phyloP scores from a whole-genome alignment of 2,329 filamentous ascomycete species.

The Pseudogymnoascus sp. region DNA sequence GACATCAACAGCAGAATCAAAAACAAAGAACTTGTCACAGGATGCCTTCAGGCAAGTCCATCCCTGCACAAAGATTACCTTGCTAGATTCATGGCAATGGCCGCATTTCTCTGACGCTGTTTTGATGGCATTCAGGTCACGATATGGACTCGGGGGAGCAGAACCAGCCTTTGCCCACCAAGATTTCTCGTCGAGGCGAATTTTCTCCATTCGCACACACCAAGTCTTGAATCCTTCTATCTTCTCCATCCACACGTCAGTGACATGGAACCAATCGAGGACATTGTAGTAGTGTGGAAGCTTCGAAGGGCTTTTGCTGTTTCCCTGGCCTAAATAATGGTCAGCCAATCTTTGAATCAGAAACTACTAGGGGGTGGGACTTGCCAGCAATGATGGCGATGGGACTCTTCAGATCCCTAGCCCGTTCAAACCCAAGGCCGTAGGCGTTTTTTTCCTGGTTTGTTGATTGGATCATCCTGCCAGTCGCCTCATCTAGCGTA shows the following conservation, averaged over 20 bases:
- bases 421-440: slow-evolving; percentile 37
- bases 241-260: slow-evolving; percentile 60
- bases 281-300: slow-evolving; percentile 55
- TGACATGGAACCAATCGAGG: slow-evolving; percentile 61
- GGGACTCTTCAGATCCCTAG: slow-evolving; percentile 38
- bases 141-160: slow-evolving; percentile 26
- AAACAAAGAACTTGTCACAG: slow-evolving; percentile 45
- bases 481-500: slow-evolving; percentile 36
- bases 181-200: slow-evolving; percentile 41
- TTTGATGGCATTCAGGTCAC: slow-evolving; percentile 15
- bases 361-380: slow-evolving; percentile 12
- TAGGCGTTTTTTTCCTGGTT: slow-evolving; percentile 36
- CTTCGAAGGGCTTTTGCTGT: slow-evolving; percentile 38
- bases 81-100: slow-evolving; percentile 33
- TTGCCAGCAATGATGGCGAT: slow-evolving; percentile 49
- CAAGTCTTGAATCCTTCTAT: slow-evolving; percentile 30
- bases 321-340: slow-evolving; percentile 39
- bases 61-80: slow-evolving; percentile 35
- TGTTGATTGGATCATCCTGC: slow-evolving; percentile 35
- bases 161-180: slow-evolving; percentile 48
- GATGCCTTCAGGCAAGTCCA: slow-evolving; percentile 50
- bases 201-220: slow-evolving; percentile 59
- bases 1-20: slow-evolving; percentile 25
- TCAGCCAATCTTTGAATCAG: slow-evolving; percentile 10
- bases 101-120: slow-evolving; percentile 29